A percentile compares a stretch with the other conserved stretches of the same genome.
These are phyloP conservation scores for Colletotrichum salicis DNA, from an alignment of 2,329 filamentous ascomycete species.

Conservation along the genomic window DNA sequence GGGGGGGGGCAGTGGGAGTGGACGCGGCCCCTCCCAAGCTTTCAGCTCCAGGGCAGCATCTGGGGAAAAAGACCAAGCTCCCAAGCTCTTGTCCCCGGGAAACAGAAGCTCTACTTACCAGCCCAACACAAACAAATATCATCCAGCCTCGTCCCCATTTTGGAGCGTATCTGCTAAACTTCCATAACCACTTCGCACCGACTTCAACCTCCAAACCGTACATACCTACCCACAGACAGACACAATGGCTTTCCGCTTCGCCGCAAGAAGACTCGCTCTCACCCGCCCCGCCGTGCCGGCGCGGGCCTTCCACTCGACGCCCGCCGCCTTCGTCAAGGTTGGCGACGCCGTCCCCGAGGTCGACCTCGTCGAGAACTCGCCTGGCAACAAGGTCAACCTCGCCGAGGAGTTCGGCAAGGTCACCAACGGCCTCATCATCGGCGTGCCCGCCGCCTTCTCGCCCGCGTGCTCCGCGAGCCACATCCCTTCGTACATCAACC, in stretches of 20 bases:
- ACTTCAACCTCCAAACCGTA: not conserved
- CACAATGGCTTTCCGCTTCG: slow-evolving; percentile 50
- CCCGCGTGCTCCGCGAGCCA: slow-evolving; percentile 71
- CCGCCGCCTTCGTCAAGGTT: slow-evolving; percentile 73
- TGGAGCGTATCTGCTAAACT: not conserved
- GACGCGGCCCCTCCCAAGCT: slow-evolving; percentile 16
- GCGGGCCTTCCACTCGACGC: slow-evolving; percentile 72
- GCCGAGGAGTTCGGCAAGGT: slow-evolving; percentile 74
- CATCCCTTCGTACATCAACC: slow-evolving; percentile 87
- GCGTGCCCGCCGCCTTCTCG: slow-evolving; percentile 83
- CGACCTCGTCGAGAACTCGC: slow-evolving; percentile 84
- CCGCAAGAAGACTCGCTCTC: slow-evolving; percentile 47
- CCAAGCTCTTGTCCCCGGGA: not conserved
- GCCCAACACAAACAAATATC: not conserved
- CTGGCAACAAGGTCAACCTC: slow-evolving; percentile 90
- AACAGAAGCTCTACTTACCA: not conserved
- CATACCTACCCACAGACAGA: not conserved
- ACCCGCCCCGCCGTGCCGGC: slow-evolving; percentile 42
- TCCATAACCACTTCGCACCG: not conserved
- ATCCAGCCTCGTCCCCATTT: not conserved
- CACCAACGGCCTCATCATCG: slow-evolving; percentile 83
- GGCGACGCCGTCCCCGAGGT: slow-evolving; percentile 84
- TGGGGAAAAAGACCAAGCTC: slow-evolving; percentile 5
- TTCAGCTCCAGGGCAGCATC: slow-evolving; percentile 4
- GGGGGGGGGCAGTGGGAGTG: not conserved